These are phyloP conservation scores for Penicillium sp. DNA, from an alignment of 2,329 filamentous ascomycete genomes.

Conservation along the genomic window DNA sequence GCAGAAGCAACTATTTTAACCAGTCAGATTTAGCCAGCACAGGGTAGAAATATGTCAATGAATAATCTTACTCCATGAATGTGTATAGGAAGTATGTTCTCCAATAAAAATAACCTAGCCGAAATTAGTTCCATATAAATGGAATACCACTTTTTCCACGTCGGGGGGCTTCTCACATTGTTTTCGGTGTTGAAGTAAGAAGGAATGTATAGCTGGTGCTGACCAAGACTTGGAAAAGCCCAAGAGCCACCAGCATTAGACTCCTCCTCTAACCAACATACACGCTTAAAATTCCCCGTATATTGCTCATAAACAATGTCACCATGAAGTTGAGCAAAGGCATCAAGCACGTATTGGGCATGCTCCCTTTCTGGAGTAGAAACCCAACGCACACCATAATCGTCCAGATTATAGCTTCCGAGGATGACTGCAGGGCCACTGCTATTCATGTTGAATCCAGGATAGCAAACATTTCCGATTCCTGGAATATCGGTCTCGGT, in stretches of 20 bases:
- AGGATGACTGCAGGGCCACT: neutral
- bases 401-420: neutral
- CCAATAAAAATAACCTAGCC: neutral
- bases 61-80: neutral
- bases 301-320: neutral
- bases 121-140: neutral
- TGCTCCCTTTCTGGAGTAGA: neutral
- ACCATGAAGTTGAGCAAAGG: neutral
- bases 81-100: neutral
- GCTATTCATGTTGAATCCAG: neutral
- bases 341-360: neutral
- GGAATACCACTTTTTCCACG: neutral
- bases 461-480: neutral
- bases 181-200: neutral
- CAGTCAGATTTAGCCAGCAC: neutral
- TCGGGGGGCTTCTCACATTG: neutral
- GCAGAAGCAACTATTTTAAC: neutral
- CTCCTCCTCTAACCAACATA: neutral
- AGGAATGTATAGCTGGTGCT: neutral
- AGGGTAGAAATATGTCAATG: neutral
- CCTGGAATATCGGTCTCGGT: neutral
- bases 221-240: neutral
- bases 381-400: neutral
- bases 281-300: neutral
- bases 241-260: neutral